Conservation (phyloP, 2,329 filamentous ascomycete genomes). For the Claviceps cyperi region DNA sequence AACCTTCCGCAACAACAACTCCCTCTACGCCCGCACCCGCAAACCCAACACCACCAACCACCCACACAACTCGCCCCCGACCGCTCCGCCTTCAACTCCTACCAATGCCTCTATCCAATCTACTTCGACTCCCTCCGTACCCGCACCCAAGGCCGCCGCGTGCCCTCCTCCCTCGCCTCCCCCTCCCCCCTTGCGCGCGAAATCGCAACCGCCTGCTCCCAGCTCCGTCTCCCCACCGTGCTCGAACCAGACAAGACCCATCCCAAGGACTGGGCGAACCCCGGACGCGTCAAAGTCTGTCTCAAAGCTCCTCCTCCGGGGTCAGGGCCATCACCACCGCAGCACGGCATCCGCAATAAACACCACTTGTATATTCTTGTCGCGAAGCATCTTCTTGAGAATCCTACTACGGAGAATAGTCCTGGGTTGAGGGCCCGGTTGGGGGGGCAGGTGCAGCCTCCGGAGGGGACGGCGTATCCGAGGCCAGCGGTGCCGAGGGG, state of each 20-base stretch:
- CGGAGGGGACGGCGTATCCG: constrained; percentile 53
- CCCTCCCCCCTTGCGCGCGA: constrained; percentile 76
- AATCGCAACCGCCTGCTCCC: constrained; percentile 72
- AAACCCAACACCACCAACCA: constrained; percentile 12
- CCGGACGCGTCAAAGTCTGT: constrained; percentile 70
- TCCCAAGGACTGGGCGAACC: constrained; percentile 96
- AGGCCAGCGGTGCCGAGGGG: constrained; percentile 65
- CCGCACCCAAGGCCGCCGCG: constrained; percentile 68
- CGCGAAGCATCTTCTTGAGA: constrained; percentile 55
- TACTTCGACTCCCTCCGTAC: constrained; percentile 77
- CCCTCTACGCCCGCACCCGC: not conserved
- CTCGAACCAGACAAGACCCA: constrained; percentile 88
- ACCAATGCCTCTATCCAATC: constrained; percentile 82
- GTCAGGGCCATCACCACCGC: not conserved
- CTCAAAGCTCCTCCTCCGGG: constrained; percentile 31
- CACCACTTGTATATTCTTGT: constrained; percentile 79
- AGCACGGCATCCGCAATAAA: constrained; percentile 48
- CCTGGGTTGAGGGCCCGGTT: constrained; percentile 59
- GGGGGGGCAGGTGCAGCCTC: constrained; percentile 50
- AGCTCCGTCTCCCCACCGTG: constrained; percentile 55
- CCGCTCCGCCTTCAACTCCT: constrained; percentile 51
- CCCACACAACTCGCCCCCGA: constrained; percentile 25
- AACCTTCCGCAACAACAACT: constrained; percentile 3
- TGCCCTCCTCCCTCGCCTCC: constrained; percentile 58
- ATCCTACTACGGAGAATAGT: constrained; percentile 60